Base-by-base conservation (phyloP, 257 asterid genomes). In the Ocimum tenuiflorum region DNA sequence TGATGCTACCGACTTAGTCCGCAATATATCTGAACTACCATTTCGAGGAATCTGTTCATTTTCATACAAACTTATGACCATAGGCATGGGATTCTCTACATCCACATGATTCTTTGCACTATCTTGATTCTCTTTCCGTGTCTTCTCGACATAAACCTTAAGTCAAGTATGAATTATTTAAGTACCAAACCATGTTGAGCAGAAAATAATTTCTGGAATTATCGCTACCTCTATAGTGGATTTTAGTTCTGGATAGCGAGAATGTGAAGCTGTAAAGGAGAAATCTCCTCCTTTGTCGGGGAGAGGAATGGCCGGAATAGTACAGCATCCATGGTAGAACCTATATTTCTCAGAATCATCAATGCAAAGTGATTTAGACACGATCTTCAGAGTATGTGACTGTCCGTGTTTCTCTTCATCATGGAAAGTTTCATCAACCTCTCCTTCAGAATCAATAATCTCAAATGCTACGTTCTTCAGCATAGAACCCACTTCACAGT, bases 391-490 rank as follows among this genome's bases (percentile, higher is more conserved):
- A n/a, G 83, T 75, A 74, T 88, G 95, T 39, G 77, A 65, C 39
- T 69, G 83, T 10, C 88, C 88, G 22, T 63, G 46, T 67, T 75
- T 76, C 49, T 81, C 88, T 13, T 80, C 82, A 51, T 78, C 73
- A 41, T 81, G 60, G 39, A 85, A 73, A 17, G 64, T 73, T 63
- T 82, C 78, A 69, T 88, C 95, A 70, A 88, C 75, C 51, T 55
- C 68, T 23, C 90, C 95, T 57, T 74, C 61, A 39, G 86, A 52
- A 53, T 80, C 67, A 47, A 73, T 23, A 20, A 88, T 72, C 76
- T 81, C 85, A 75, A 85, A 85, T n/a, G 59, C 67, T 17, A 85
- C n/a, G 33, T 83, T 73, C 59, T 88, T 80, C 79, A 88, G 58
- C 23, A 46, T 60, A 22, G 90, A 78, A 75, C 92, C 92, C 24